Evolutionary conservation across 2,329 filamentous ascomycete genomes (phyloP).

Genomic region (Remersonia thermophila): DNA sequence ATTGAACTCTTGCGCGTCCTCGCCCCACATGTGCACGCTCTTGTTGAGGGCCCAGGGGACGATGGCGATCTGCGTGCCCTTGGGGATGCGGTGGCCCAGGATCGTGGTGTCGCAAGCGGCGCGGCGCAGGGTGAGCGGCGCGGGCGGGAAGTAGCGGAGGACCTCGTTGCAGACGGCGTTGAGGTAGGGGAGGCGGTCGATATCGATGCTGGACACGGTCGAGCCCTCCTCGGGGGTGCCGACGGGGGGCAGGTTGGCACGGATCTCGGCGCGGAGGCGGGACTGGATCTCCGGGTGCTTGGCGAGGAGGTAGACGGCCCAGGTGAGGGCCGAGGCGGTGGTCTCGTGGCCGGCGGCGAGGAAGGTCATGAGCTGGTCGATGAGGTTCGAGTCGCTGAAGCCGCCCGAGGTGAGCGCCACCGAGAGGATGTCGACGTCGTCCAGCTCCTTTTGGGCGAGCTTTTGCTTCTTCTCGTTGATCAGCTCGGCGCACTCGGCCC

Average conservation of each 20-base stretch:
- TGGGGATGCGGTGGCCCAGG: constrained; percentile 51
- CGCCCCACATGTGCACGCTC: constrained; percentile 59
- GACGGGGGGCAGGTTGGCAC: constrained; percentile 42
- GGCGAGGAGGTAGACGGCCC: constrained; percentile 60
- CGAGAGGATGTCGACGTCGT: constrained; percentile 62
- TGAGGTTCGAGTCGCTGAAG: constrained; percentile 68
- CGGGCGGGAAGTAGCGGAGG: constrained; percentile 60
- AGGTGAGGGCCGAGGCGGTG: constrained; percentile 63
- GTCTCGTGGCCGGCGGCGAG: constrained; percentile 74
- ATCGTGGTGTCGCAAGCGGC: constrained; percentile 53
- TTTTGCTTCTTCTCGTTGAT: constrained; percentile 56
- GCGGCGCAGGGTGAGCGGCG: constrained; percentile 57
- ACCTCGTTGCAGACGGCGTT: constrained; percentile 69
- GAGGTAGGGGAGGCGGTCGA: constrained; percentile 68
- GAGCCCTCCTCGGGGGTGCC: constrained; percentile 16
- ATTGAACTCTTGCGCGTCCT: constrained; percentile 61
- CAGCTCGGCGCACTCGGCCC: constrained; percentile 53
- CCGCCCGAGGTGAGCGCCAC: constrained; percentile 65
- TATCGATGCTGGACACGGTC: constrained; percentile 38
- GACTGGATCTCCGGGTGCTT: constrained; percentile 52
- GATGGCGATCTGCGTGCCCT: constrained; percentile 57
- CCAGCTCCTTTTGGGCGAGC: constrained; percentile 32
- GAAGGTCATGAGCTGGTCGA: constrained; percentile 86
- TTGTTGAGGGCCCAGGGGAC: constrained; percentile 58
- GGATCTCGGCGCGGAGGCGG: constrained; percentile 56